These are phyloP conservation scores for Aureobasidium uvarum DNA, from an alignment of 2,329 filamentous ascomycete genomes.

Conservation along the genomic window DNA sequence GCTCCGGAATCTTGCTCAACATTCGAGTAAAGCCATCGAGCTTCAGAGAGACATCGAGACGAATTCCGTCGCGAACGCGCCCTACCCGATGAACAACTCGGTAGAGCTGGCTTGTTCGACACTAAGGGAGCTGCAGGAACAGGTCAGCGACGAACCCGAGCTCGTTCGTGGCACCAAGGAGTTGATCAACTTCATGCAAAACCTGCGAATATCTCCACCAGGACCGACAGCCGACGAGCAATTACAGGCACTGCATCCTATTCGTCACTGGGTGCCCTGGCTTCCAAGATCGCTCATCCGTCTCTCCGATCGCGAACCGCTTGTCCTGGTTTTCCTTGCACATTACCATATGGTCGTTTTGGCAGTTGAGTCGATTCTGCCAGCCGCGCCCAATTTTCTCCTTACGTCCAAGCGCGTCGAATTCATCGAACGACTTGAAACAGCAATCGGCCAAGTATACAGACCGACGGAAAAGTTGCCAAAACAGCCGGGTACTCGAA, in stretches of 20 bases:
- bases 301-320: conserved; percentile 11
- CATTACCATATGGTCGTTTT: conserved; percentile 24
- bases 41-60: not conserved
- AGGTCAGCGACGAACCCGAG: conserved; percentile 14
- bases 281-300: conserved; percentile 13
- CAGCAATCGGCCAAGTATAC: not conserved
- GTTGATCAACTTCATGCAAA: conserved; percentile 21
- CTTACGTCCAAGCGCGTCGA: conserved; percentile 12
- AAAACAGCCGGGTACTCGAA: not conserved
- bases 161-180: conserved; percentile 23
- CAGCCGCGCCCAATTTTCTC: conserved; percentile 5
- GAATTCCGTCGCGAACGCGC: not conserved
- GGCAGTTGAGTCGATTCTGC: conserved; percentile 18
- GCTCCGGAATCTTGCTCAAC: conserved; percentile 6
- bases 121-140: conserved; percentile 9
- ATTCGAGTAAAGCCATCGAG: not conserved
- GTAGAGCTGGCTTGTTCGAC: conserved; percentile 17
- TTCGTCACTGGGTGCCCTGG: conserved; percentile 22
- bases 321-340: conserved; percentile 9
- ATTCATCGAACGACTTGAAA: conserved; percentile 15
- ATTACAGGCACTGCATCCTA: conserved; percentile 18
- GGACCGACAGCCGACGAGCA: conserved; percentile 15
- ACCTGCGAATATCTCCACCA: conserved; percentile 18
- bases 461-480: not conserved
- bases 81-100: not conserved